Conservation (phyloP, 257 asterid species). For the Solanum chmielewskii region DNA sequence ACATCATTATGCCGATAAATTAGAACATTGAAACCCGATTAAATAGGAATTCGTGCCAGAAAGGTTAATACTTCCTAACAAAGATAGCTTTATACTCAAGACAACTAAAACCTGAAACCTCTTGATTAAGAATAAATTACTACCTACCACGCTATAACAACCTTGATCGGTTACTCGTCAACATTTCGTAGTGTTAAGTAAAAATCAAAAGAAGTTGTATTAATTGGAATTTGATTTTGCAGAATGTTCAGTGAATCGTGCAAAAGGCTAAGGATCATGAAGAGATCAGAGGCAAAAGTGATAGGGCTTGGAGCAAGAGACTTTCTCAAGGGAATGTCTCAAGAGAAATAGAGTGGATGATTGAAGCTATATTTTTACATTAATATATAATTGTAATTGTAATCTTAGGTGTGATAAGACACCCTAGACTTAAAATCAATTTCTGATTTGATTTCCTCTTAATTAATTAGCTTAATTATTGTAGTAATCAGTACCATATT, state of each 20-base stretch:
- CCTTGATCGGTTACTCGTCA: not conserved
- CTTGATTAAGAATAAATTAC: fast-evolving
- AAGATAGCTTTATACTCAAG: no score
- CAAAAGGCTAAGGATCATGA: conserved; percentile 73
- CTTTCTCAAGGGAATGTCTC: conserved; percentile 36
- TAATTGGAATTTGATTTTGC: not conserved
- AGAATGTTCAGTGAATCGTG: conserved; percentile 77
- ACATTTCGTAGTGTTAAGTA: not conserved
- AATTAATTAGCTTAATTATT: not conserved
- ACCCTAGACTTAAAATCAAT: not conserved
- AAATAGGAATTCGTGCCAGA: no score
- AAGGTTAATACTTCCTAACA: fast-evolving
- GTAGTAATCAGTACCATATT: not conserved
- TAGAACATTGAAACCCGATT: no score
- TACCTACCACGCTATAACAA: no score
- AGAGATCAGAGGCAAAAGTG: conserved; percentile 50
- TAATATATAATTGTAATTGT: not conserved
- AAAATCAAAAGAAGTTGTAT: not conserved
- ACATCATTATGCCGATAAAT: no score
- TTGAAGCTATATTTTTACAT: not conserved
- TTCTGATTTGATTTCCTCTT: not conserved
- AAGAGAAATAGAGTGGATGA: not conserved
- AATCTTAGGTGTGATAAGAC: not conserved
- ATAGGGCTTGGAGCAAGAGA: conserved; percentile 38
- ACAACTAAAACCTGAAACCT: no score